phyloP scores from a whole-genome alignment of 352 stramenopile species.

The Pythium diclinum region DNA sequence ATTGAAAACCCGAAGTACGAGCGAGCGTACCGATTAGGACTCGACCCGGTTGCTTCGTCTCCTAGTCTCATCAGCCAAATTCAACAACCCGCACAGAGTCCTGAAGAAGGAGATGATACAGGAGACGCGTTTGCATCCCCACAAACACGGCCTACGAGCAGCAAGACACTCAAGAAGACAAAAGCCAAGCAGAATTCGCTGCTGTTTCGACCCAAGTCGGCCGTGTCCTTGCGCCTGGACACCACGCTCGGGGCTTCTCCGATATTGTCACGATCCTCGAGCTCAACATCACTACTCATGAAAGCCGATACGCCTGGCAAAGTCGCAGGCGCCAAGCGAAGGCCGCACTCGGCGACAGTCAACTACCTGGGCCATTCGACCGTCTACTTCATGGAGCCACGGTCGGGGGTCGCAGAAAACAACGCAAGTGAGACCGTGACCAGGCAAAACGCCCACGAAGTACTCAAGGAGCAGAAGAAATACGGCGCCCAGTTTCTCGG shows the following conservation, averaged over 20 bases:
- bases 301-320: conserved; percentile 1
- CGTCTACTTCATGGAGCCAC: conserved; percentile 46
- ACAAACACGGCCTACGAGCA: not conserved
- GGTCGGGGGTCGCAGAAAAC: not conserved
- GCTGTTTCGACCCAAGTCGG: conserved; percentile 28
- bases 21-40: conserved; percentile 52
- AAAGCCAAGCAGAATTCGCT: conserved; percentile 3
- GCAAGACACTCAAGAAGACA: conserved; percentile 8
- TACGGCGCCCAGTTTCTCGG: conserved; percentile 34
- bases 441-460: conserved; percentile 6
- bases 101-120: not conserved
- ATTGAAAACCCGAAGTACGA: conserved; percentile 38
- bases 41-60: conserved; percentile 36
- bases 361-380: conserved; percentile 51
- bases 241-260: conserved; percentile 11
- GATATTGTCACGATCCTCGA: conserved; percentile 7
- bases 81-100: not conserved
- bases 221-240: conserved; percentile 23
- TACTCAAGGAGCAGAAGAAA: conserved; percentile 19
- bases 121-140: not conserved
- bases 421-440: not conserved
- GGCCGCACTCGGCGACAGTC: conserved; percentile 55
- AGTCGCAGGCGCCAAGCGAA: conserved; percentile 44
- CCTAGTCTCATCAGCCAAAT: conserved; percentile 1
- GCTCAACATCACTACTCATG: conserved; percentile 5